These are phyloP conservation scores for Pholiota adiposa DNA, from an alignment of 1,284 basidiomycete species.

Conservation along the genomic window DNA sequence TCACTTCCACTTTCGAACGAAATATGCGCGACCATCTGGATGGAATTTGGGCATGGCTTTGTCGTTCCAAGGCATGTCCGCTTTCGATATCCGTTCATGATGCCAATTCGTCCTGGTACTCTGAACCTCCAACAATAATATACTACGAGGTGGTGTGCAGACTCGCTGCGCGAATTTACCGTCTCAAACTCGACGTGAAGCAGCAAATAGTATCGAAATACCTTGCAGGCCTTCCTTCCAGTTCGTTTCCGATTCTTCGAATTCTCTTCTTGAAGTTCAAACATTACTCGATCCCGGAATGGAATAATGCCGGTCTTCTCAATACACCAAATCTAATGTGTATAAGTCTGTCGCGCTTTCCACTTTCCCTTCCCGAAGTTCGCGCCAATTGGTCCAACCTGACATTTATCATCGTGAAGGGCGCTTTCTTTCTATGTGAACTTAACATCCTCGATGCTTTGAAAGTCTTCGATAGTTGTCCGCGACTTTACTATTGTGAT, in stretches of 20 bases:
- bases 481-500: not conserved
- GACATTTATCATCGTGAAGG: not conserved
- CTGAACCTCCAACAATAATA: not conserved
- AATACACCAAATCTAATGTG: not conserved
- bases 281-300: not conserved
- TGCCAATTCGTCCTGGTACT: not conserved
- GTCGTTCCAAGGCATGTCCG: not conserved
- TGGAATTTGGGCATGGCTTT: not conserved
- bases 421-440: not conserved
- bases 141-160: not conserved
- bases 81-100: not conserved
- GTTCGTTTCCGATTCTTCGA: not conserved
- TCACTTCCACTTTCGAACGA: not conserved
- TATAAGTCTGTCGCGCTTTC: not conserved
- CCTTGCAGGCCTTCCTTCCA: not conserved
- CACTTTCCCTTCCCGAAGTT: not conserved
- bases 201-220: not conserved
- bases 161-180: not conserved
- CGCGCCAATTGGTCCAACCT: not conserved
- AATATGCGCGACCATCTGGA: not conserved
- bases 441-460: not conserved
- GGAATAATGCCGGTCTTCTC: not conserved
- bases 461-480: not conserved
- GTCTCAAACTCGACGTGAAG: not conserved
- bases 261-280: not conserved